Conservation (phyloP, 441 rosid genomes). For the Euphorbia celastroides region DNA sequence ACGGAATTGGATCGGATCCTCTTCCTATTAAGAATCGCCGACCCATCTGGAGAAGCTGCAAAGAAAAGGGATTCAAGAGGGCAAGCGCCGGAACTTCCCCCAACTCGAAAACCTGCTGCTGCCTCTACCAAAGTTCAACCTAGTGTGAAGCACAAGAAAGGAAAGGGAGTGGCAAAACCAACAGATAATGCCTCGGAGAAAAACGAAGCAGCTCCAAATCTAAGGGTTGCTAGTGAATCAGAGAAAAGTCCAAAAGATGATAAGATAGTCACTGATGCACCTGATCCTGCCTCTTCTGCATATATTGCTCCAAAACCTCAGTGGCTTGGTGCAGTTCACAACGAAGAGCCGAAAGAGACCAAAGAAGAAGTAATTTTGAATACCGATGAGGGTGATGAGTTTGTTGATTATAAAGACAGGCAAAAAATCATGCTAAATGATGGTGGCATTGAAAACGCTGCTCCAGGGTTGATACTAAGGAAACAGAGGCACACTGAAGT, state of each 20-base stretch:
- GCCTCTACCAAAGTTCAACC: slow-evolving; percentile 27
- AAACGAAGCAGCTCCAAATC: slow-evolving; percentile 28
- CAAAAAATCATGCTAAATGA: slow-evolving; percentile 40
- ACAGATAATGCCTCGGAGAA: slow-evolving; percentile 24
- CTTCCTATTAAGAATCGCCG: slow-evolving; percentile 86
- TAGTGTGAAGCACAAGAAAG: slow-evolving; percentile 31
- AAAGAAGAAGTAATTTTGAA: slow-evolving; percentile 30
- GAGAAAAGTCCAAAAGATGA: slow-evolving; percentile 33
- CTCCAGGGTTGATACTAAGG: slow-evolving; percentile 81
- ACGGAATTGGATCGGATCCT: slow-evolving; percentile 62
- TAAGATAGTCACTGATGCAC: slow-evolving; percentile 28
- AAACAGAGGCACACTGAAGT: slow-evolving; percentile 52
- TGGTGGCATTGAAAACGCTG: slow-evolving; percentile 44
- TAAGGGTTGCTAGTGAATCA: slow-evolving; percentile 23
- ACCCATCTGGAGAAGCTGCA: slow-evolving; percentile 79
- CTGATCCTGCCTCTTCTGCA: slow-evolving; percentile 36
- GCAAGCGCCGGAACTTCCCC: slow-evolving; percentile 32
- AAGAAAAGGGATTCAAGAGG: slow-evolving; percentile 52
- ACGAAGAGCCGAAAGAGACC: slow-evolving; percentile 39
- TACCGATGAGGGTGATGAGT: slow-evolving; percentile 47
- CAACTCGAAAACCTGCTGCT: slow-evolving; percentile 28
- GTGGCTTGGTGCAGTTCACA: slow-evolving; percentile 89
- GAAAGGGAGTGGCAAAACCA: slow-evolving; percentile 25
- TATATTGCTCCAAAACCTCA: slow-evolving; percentile 67
- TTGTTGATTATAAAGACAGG: slow-evolving; percentile 85